A percentile compares a stretch with the other conserved stretches of the same genome.
These are phyloP conservation scores for Naganishia onofrii DNA, from an alignment of 768 basidiomycete species.

Conservation along the genomic window DNA sequence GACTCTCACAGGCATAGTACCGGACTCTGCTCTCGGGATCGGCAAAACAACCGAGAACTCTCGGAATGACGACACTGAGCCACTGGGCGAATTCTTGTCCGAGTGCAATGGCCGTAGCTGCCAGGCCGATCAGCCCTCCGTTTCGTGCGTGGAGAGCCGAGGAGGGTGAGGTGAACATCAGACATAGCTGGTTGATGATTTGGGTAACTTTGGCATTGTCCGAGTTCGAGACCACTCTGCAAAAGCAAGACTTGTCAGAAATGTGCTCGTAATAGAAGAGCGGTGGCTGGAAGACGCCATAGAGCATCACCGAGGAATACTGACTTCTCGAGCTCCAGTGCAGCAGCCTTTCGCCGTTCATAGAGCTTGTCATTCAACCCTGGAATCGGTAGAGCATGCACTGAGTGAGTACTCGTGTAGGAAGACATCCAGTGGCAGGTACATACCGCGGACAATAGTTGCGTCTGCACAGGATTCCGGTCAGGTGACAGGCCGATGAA, in stretches of 20 bases:
- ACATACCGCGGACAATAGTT: conserved; percentile 17
- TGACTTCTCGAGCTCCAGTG: conserved; percentile 92
- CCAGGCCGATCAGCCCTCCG: conserved; percentile 91
- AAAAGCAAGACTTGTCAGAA: neutral
- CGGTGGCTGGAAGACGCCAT: neutral
- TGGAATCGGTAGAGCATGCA: conserved; percentile 12
- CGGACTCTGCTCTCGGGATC: conserved; percentile 92
- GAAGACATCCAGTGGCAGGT: neutral
- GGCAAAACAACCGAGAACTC: conserved; percentile 83
- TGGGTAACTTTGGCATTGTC: conserved; percentile 76
- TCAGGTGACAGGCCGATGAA: neutral
- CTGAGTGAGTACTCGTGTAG: neutral
- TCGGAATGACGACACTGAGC: conserved; percentile 87
- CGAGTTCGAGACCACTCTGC: conserved; percentile 65
- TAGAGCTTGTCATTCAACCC: conserved; percentile 56
- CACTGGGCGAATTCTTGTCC: conserved; percentile 90
- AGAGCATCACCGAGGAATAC: conserved; percentile 29
- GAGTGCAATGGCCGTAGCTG: conserved; percentile 93
- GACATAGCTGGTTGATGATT: conserved; percentile 90
- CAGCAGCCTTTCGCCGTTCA: conserved; percentile 92
- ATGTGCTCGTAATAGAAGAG: neutral
- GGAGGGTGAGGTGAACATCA: conserved; percentile 79
- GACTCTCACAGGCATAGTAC: conserved; percentile 95
- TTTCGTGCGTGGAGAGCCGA: conserved; percentile 87
- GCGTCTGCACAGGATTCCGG: neutral